phyloP scores from a whole-genome alignment of 306 rosid genomes.

The Dryas drummondii region DNA sequence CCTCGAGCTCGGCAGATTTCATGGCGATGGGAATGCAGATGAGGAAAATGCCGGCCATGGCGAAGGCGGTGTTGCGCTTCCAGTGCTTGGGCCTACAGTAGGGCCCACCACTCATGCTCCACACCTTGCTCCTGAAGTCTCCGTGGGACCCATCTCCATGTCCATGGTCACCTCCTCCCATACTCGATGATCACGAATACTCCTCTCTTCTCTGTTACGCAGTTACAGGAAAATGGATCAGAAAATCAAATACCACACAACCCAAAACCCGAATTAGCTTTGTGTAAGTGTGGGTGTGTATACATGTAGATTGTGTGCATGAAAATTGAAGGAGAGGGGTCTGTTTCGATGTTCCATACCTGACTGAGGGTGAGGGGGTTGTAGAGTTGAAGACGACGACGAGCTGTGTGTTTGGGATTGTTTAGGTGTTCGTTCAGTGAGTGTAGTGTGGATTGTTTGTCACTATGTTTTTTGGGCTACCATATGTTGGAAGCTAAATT shows the following conservation, averaged over 20 bases:
- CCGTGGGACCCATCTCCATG: conserved; percentile 47
- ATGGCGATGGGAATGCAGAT: conserved; percentile 93
- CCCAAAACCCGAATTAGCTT: conserved; percentile 37
- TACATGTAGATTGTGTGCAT: not conserved
- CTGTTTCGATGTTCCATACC: not conserved
- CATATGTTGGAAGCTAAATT: not conserved
- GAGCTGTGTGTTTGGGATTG: not conserved
- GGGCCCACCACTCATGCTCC: conserved; percentile 96
- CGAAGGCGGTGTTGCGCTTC: conserved; percentile 93
- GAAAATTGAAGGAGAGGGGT: not conserved
- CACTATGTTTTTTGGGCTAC: not conserved
- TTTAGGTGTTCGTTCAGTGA: not conserved
- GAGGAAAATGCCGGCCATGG: conserved; percentile 83
- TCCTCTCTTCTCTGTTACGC: conserved; percentile 6
- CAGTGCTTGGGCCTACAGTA: conserved; percentile 92
- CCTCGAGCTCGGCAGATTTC: conserved; percentile 97
- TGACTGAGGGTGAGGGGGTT: not conserved
- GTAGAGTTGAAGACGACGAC: not conserved
- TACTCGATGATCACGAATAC: conserved; percentile 29
- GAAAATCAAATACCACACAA: conserved; percentile 5
- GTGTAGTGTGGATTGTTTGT: not conserved
- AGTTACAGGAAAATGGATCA: conserved; percentile 10
- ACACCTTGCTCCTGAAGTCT: conserved; percentile 86
- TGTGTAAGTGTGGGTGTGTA: not conserved
- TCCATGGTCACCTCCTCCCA: conserved; percentile 73